phyloP scores from a whole-genome alignment of 2,329 filamentous ascomycete species.

The Juglanconis juglandina region DNA sequence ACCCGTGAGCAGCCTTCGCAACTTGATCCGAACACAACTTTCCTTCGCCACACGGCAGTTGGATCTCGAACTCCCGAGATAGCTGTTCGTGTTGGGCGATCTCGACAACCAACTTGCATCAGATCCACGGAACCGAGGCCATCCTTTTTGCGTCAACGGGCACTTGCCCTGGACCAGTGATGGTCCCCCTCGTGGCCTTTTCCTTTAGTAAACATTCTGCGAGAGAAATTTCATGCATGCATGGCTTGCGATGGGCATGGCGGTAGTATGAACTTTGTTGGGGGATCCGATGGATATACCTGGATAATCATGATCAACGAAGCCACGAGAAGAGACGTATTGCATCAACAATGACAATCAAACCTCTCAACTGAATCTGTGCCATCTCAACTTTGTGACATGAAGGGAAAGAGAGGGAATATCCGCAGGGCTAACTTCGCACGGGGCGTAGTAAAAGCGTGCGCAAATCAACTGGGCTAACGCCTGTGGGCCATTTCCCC shows the following conservation, averaged over 20 bases:
- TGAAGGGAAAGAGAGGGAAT: neutral
- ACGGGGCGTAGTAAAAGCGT: too few relatives aligned
- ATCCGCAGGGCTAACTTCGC: too few relatives aligned
- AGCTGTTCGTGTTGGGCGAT: neutral
- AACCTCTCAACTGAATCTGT: neutral
- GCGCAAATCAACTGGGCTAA: too few relatives aligned
- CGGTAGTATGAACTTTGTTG: conserved; percentile 17
- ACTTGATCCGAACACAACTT: neutral
- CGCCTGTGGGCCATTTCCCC: too few relatives aligned
- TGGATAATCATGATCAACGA: conserved; percentile 19
- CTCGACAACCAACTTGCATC: neutral
- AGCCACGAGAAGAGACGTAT: conserved; percentile 17
- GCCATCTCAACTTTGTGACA: neutral
- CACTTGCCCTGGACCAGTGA: conserved; percentile 8
- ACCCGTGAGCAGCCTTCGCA: neutral
- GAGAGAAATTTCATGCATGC: conserved; percentile 14
- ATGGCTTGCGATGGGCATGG: conserved; percentile 15
- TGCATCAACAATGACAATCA: conserved; percentile 14
- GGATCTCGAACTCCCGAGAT: neutral
- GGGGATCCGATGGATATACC: conserved; percentile 17
- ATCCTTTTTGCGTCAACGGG: neutral
- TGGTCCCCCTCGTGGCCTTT: neutral
- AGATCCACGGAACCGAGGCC: neutral
- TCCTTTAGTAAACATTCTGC: conserved; percentile 9
- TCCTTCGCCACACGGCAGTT: neutral